Base-by-base conservation (phyloP, 441 rosid genomes). In the Eutrema salsugineum region DNA sequence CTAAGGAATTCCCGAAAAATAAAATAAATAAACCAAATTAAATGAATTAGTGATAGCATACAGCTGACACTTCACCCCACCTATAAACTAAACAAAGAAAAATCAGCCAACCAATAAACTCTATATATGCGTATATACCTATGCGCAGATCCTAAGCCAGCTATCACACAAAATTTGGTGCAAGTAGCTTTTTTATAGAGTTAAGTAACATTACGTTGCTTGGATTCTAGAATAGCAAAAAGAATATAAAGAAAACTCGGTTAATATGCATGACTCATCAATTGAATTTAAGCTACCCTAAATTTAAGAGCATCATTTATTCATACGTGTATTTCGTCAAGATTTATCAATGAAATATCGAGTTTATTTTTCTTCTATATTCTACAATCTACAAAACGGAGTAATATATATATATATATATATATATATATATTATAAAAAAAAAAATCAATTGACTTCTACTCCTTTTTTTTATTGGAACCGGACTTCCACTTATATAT, bases 21-120 rank as follows among this genome's bases (percentile, higher is more conserved):
- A 61, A 16, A 28, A 19, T 20, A 68, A 50, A 64, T 11, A 39
- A 59, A 46, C 28, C 19, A 47, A 56, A 63, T 9, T 57, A 57
- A 56, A 58, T 47, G 71, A 36, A 28, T 63, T 48, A 40, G 16
- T 58, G 17, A 16, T 49, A 35, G 15, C 24, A 48, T 51, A 66
- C 68, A 66, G 47, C 55, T 67, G 44, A 56, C 66, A 68, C 48
- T 33, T 62, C 64, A 70, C 58, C 78, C 81, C 81, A 79, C 84
- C 54, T 79, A 79, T 72, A 63, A 60, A 71, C 44, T 49, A n/a
- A n/a, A n/a, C n/a, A n/a, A n/a, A n/a, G n/a, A n/a, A n/a, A n/a
- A n/a, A n/a, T n/a, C n/a, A n/a, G n/a, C n/a, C 81, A 82, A 79
- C 84, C 54, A 81, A 79, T 72, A 63, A 60, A 71, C 44, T 49